These are phyloP conservation scores for Syncephalastrum contaminatum DNA, from an alignment of 371 early-diverging fungal genomes.

Conservation along the genomic window DNA sequence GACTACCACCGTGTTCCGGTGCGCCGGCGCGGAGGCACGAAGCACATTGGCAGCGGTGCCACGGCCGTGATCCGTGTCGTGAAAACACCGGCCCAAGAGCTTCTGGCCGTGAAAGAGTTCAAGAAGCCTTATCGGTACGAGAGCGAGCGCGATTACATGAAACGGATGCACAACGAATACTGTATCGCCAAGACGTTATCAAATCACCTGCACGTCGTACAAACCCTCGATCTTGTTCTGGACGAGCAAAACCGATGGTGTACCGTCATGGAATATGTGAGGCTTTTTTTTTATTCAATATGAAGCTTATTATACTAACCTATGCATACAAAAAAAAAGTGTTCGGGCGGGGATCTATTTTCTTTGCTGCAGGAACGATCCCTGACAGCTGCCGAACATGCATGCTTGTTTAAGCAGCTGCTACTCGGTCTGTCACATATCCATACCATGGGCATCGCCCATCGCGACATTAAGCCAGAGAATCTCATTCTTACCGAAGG, in stretches of 20 bases:
- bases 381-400: slow-evolving; percentile 39
- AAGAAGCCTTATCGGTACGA: slow-evolving; percentile 56
- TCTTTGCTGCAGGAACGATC: slow-evolving; percentile 44
- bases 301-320: slow-evolving; percentile 7
- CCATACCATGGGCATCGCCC: slow-evolving; percentile 88
- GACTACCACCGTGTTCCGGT: slow-evolving; percentile 30
- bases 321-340: slow-evolving; percentile 24
- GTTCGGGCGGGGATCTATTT: slow-evolving; percentile 62
- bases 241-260: slow-evolving; percentile 62
- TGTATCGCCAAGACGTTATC: slow-evolving; percentile 67
- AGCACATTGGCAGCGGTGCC: slow-evolving; percentile 48
- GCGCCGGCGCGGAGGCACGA: slow-evolving; percentile 30
- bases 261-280: slow-evolving; percentile 71
- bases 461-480: slow-evolving; percentile 87
- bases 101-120: slow-evolving; percentile 66
- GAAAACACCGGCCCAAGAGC: slow-evolving; percentile 4
- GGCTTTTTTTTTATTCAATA: slow-evolving; percentile 8
- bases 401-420: slow-evolving; percentile 80
- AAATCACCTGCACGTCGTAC: slow-evolving; percentile 66
- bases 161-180: slow-evolving; percentile 72
- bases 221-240: slow-evolving; percentile 69
- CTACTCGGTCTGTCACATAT: slow-evolving; percentile 94
- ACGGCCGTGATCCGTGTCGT: slow-evolving; percentile 50
- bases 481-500: slow-evolving; percentile 84
- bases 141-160: slow-evolving; percentile 62